Conservation (phyloP, 345 rosid genomes). For the Aegle marmelos region DNA sequence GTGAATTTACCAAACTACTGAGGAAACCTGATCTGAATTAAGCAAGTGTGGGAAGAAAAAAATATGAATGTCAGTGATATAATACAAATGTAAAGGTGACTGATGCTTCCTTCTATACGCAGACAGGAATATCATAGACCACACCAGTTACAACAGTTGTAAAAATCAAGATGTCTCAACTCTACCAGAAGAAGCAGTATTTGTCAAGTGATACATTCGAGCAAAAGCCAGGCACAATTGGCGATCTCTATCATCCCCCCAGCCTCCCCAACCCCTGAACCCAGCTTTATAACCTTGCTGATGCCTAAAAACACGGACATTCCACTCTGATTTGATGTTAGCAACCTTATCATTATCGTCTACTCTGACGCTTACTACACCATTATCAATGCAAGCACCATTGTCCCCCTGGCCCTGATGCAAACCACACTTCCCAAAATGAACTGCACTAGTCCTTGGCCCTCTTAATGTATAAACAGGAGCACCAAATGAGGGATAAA, state of each 20-base stretch:
- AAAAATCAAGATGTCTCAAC: conserved; percentile 15
- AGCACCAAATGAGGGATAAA: conserved; percentile 83
- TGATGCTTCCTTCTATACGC: background rate
- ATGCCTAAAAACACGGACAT: conserved; percentile 46
- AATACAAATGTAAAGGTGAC: conserved; percentile 7
- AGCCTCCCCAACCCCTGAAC: conserved; percentile 99
- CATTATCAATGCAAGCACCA: conserved; percentile 75
- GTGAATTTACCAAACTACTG: background rate
- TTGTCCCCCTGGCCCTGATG: conserved; percentile 80
- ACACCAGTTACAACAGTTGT: conserved; percentile 23
- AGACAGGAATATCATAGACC: conserved; percentile 5
- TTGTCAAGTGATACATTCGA: conserved; percentile 36
- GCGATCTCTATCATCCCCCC: conserved; percentile 93
- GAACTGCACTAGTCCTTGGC: conserved; percentile 88
- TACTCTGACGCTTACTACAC: conserved; percentile 51
- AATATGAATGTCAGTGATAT: background rate
- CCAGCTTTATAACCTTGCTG: conserved; percentile 96
- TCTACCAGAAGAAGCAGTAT: conserved; percentile 20
- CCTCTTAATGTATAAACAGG: conserved; percentile 88
- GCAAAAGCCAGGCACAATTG: conserved; percentile 77
- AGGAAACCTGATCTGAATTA: background rate
- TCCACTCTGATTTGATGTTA: conserved; percentile 65
- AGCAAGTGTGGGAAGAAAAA: background rate
- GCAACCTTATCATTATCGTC: conserved; percentile 58
- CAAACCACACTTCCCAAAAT: conserved; percentile 96